Evolutionary conservation across 2,329 filamentous ascomycete species (phyloP).

Genomic region (Cucurbitaria berberidis): DNA sequence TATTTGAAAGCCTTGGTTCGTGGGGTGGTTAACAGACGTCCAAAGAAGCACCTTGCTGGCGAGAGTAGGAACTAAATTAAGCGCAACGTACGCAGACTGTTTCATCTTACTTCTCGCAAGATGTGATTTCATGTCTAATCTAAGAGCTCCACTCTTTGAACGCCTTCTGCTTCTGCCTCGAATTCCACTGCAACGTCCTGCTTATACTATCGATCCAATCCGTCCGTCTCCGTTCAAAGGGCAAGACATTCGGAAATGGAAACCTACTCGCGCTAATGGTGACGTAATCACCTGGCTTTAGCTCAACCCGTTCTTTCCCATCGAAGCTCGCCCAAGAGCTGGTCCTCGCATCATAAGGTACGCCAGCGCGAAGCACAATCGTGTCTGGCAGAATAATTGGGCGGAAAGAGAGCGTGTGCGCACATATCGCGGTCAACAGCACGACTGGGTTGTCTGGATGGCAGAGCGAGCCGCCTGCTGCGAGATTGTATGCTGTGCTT

Average conservation of each 20-base stretch:
- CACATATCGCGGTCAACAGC: constrained; percentile 90
- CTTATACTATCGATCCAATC: constrained; percentile 85
- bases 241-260: constrained; percentile 79
- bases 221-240: constrained; percentile 71
- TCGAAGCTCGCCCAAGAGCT: constrained; percentile 98
- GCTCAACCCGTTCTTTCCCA: constrained; percentile 79
- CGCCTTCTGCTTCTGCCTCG: constrained; percentile 74
- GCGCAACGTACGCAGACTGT: too few relatives aligned
- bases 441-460: constrained; percentile 98
- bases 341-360: constrained; percentile 91
- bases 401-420: constrained; percentile 91
- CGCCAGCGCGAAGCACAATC: constrained; percentile 88
- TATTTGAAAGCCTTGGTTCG: too few relatives aligned
- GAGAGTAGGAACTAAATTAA: too few relatives aligned
- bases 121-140: neutral
- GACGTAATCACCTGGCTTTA: constrained; percentile 80
- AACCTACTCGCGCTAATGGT: constrained; percentile 82
- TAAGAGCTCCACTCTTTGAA: constrained; percentile 43
- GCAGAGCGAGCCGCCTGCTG: constrained; percentile 91
- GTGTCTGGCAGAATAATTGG: constrained; percentile 98
- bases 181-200: constrained; percentile 82
- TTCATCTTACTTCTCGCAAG: neutral
- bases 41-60: too few relatives aligned
- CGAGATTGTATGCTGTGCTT: constrained; percentile 93
- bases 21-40: too few relatives aligned